A percentile compares a stretch with the other conserved stretches of the same genome.
These are phyloP conservation scores for Brettanomyces bruxellensis DNA, from an alignment of 805 yeast genomes.

Conservation along the genomic window DNA sequence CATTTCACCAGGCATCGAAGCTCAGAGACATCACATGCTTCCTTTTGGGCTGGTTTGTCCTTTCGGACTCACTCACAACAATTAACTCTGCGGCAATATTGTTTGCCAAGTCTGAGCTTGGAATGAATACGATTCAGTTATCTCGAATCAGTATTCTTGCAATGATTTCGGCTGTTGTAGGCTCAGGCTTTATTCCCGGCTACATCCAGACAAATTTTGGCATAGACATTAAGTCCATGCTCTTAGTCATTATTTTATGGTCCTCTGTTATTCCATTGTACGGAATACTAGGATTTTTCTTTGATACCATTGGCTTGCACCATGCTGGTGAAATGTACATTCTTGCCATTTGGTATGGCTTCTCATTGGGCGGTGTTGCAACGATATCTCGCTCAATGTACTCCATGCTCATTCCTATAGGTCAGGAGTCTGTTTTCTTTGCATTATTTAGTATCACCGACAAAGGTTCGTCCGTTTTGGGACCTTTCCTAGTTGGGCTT, in stretches of 20 bases:
- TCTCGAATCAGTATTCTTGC: constrained; percentile 59
- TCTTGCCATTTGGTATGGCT: constrained; percentile 67
- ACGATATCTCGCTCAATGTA: constrained; percentile 63
- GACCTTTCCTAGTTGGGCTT: constrained; percentile 65
- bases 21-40: constrained; percentile 60
- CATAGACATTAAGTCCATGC: constrained; percentile 36
- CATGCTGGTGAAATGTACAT: constrained; percentile 61
- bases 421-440: constrained; percentile 68
- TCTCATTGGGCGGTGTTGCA: constrained; percentile 64
- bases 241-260: constrained; percentile 48
- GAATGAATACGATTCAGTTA: constrained; percentile 59
- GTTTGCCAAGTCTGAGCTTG: constrained; percentile 62
- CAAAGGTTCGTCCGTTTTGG: constrained; percentile 68
- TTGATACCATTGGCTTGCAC: constrained; percentile 46
- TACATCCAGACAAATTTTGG: constrained; percentile 28
- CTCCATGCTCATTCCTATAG: constrained; percentile 61
- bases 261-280: constrained; percentile 62
- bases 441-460: constrained; percentile 72
- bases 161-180: constrained; percentile 58
- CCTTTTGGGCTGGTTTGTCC: constrained; percentile 65
- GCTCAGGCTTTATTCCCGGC: constrained; percentile 52
- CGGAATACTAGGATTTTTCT: constrained; percentile 59
- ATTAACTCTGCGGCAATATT: constrained; percentile 72
- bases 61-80: constrained; percentile 69
- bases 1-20: constrained; percentile 51